phyloP scores from a whole-genome alignment of 2,329 filamentous ascomycete genomes.

The Lachnellula cervina region DNA sequence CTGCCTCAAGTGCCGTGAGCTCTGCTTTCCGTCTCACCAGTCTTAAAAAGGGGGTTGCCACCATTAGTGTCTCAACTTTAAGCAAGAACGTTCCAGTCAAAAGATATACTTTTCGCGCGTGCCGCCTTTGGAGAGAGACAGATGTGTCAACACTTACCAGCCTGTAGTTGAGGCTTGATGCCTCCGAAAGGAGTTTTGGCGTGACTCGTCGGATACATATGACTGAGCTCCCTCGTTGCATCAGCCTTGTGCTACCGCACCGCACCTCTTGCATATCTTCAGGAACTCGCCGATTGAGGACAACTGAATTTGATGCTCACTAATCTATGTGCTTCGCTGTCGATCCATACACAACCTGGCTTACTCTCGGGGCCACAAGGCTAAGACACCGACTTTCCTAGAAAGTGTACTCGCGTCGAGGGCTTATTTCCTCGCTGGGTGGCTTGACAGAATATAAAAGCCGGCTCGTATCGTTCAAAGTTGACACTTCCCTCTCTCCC shows the following conservation, averaged over 20 bases:
- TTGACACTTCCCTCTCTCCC: background rate
- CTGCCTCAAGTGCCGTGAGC: no score
- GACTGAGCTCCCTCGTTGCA: conserved; percentile 8
- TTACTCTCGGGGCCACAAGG: conserved; percentile 6
- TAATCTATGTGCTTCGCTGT: background rate
- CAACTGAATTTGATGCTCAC: background rate
- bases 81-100: no score
- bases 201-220: conserved; percentile 2
- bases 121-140: no score
- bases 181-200: no score
- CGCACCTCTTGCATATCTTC: conserved; percentile 4
- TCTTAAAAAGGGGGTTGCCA: no score
- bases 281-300: no score
- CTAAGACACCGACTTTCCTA: conserved; percentile 12
- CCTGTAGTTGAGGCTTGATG: no score
- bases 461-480: background rate
- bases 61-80: no score
- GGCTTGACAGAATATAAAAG: conserved; percentile 1
- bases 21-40: no score
- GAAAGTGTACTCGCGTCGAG: conserved; percentile 8
- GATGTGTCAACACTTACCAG: no score
- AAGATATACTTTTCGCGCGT: no score
- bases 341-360: background rate
- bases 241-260: conserved; percentile 15
- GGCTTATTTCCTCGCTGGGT: background rate